Evolutionary conservation across 768 basidiomycete species (phyloP), one percentile per base, ranked within the genome.

Genomic region (Boletellus ananiceps): DNA sequence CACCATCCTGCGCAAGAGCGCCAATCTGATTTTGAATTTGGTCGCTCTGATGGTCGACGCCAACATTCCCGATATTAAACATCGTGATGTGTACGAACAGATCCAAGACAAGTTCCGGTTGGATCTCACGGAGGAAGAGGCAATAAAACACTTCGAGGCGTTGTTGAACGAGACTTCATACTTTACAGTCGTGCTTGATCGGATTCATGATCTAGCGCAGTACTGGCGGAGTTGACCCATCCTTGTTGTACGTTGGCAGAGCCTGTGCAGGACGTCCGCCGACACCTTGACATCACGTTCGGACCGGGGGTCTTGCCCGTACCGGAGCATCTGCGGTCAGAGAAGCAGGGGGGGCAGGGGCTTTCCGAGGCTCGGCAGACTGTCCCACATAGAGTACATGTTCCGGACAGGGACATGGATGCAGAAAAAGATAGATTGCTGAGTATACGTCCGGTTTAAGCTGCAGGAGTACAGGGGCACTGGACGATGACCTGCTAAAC

Each of bases 11-110:
- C 83, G 95, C 57, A 97, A 98, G 76, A 93, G 89, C 63, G 92
- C 95, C 36, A 98, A 97, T 72, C 81, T 99, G 42, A 94, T 99
- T 46, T 77, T 98, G 56, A 98, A 98, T 71, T 73, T 99, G 58
- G 91, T 98, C 19, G 86, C 93, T 1, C 79, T 99, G 45, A 98
- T 98, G 96, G 86, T 93, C 8, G 93, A 97, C 57, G 94, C 93
- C 3, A 94, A 95, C 57, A 95, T 99, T 40, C 93, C 93, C 13
- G 95, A 98, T 61, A 95, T 99, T 77, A 93, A 93, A 66, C 86
- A 88, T 56, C 84, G 86, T 15, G 86, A 88, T 59, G 87, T 90
- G 3, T 84, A 88, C 58, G 84, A 86, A 56, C 84, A 96, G 70
- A 84, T 99, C 21, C 92, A 96, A 59, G 95, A 97, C 62, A 98